phyloP scores from a whole-genome alignment of 2,329 filamentous ascomycete genomes.

The Aspergillus sp. region DNA sequence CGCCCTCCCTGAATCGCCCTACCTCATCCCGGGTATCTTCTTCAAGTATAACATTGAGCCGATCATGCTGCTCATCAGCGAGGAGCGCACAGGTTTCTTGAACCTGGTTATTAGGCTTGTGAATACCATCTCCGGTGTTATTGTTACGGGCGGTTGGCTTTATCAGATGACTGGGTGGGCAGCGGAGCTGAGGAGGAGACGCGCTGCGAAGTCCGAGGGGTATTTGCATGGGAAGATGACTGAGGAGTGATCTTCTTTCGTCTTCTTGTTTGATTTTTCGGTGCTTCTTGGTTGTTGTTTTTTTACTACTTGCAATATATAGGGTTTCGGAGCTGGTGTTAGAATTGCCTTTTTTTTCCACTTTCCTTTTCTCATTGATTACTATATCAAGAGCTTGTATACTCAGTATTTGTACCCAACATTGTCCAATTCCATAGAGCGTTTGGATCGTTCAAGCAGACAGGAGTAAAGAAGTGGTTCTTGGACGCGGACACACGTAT shows the following conservation, averaged over 20 bases:
- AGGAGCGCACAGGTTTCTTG: constrained; percentile 74
- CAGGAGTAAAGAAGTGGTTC: neutral
- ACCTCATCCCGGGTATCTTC: constrained; percentile 80
- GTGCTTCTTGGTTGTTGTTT: neutral
- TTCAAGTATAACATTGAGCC: constrained; percentile 99
- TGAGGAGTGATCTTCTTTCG: constrained; percentile 24
- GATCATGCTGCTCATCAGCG: constrained; percentile 80
- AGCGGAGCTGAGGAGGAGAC: constrained; percentile 49
- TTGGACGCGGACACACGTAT: neutral
- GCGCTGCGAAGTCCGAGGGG: constrained; percentile 44
- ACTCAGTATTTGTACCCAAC: neutral
- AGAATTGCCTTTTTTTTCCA: neutral
- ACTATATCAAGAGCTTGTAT: neutral
- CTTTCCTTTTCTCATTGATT: neutral
- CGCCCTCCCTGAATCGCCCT: constrained; percentile 55
- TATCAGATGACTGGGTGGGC: constrained; percentile 82
- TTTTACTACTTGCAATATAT: neutral
- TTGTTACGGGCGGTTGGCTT: constrained; percentile 92
- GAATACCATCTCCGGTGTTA: constrained; percentile 85
- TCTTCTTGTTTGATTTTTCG: neutral
- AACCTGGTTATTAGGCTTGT: constrained; percentile 77
- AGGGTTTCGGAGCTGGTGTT: constrained; percentile 1
- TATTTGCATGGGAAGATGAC: constrained; percentile 47
- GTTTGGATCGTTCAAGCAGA: neutral
- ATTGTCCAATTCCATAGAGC: neutral